Percentiles rank a stretch among this genome's conserved stretches.
Conservation (phyloP, 1,139 yeast genomes). For the Yamadazyma dendronema region DNA sequence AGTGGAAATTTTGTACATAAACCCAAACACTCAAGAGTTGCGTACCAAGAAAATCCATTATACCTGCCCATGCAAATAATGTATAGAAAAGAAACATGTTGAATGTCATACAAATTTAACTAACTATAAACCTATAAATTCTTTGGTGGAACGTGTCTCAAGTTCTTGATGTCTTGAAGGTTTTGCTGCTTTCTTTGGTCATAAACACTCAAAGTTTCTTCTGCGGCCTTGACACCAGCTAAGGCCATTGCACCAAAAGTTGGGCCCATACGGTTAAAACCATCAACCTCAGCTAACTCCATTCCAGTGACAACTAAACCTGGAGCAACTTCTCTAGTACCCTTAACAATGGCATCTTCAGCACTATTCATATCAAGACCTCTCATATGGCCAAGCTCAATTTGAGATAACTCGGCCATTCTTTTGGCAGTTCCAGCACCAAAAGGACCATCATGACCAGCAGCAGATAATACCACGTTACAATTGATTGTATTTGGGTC, state of each 20-base stretch:
- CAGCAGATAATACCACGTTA: conserved; percentile 67
- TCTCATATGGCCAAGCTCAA: conserved; percentile 68
- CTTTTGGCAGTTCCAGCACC: conserved; percentile 74
- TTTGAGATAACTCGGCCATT: conserved; percentile 34
- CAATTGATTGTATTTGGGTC: conserved; percentile 81
- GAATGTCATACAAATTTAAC: no score
- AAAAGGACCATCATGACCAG: conserved; percentile 84
- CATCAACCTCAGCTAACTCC: conserved; percentile 79
- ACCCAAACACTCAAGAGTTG: no score
- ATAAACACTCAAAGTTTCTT: conserved; percentile 50
- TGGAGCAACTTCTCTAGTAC: conserved; percentile 67
- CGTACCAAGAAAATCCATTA: no score
- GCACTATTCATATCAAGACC: conserved; percentile 79
- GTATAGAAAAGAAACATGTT: no score
- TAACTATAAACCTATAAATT: no score
- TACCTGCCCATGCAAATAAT: no score
- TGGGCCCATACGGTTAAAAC: conserved; percentile 82
- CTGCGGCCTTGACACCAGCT: conserved; percentile 77
- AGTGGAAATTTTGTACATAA: no score
- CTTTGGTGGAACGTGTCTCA: conserved; percentile 8
- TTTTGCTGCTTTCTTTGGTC: conserved; percentile 49
- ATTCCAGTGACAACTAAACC: conserved; percentile 77
- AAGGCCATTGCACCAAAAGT: conserved; percentile 82
- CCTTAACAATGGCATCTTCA: conserved; percentile 74
- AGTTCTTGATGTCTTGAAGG: conserved; percentile 14